phyloP scores from a whole-genome alignment of 2,329 filamentous ascomycete species.

The Trichoderma semiorbis region DNA sequence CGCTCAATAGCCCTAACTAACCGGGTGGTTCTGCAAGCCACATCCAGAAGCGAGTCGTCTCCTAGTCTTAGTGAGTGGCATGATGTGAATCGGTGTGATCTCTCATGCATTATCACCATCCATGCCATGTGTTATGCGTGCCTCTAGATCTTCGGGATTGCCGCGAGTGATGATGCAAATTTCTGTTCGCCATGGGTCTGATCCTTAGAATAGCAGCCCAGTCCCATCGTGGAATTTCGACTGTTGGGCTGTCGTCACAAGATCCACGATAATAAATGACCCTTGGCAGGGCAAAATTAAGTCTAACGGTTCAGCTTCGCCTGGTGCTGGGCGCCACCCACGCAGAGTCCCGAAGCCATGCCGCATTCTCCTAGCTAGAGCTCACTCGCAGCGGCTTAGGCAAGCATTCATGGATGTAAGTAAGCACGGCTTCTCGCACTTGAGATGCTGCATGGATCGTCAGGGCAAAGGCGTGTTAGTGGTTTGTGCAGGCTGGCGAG shows the following conservation, averaged over 20 bases:
- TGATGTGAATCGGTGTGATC: background rate
- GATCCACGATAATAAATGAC: background rate
- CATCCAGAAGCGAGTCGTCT: background rate
- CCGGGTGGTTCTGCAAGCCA: background rate
- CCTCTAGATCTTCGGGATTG: background rate
- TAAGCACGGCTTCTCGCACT: background rate
- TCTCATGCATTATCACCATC: background rate
- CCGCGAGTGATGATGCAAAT: background rate
- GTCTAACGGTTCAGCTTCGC: conserved; percentile 1
- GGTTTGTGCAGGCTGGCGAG: background rate
- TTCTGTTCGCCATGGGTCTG: background rate
- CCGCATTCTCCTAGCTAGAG: background rate
- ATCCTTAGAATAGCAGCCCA: background rate
- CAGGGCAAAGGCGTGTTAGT: background rate
- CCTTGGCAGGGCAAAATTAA: background rate
- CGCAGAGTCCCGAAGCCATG: background rate
- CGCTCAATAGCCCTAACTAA: background rate
- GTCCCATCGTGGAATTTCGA: background rate
- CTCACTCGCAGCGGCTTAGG: background rate
- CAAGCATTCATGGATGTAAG: background rate
- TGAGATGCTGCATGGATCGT: conserved; percentile 4
- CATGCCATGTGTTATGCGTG: background rate
- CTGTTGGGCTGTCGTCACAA: background rate
- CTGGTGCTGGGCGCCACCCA: background rate
- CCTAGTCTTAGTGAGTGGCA: background rate